phyloP scores from a whole-genome alignment of 129 eudicot genomes.

The Flaveria linearis region DNA sequence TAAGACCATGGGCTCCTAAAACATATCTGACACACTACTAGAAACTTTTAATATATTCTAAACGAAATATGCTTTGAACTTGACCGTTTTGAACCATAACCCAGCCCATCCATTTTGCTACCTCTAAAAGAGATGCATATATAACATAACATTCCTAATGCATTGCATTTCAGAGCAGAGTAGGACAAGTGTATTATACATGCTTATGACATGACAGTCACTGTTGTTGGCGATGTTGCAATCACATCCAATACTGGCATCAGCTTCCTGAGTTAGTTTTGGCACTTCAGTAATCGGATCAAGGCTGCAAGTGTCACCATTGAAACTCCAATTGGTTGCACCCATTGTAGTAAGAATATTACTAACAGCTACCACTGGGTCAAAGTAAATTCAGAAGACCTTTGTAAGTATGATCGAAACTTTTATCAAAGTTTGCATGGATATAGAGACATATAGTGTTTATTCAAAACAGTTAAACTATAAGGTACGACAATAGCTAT shows the following conservation, averaged over 20 bases:
- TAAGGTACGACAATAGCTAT: neutral
- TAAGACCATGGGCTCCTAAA: too few relatives aligned
- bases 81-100: neutral
- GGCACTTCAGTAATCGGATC: slow-evolving; percentile 47
- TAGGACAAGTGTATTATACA: slow-evolving; percentile 47
- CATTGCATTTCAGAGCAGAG: neutral
- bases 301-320: slow-evolving; percentile 52
- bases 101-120: neutral
- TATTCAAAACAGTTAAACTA: neutral
- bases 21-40: neutral
- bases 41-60: neutral
- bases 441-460: neutral
- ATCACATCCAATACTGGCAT: slow-evolving; percentile 50
- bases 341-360: slow-evolving; percentile 61
- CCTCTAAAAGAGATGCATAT: neutral
- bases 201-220: slow-evolving; percentile 58
- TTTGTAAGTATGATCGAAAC: slow-evolving; percentile 1
- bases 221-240: slow-evolving; percentile 49
- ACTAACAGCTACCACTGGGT: slow-evolving; percentile 54
- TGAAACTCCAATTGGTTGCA: slow-evolving; percentile 60
- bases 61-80: neutral
- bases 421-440: slow-evolving; percentile 18
- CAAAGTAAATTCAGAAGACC: slow-evolving; percentile 10
- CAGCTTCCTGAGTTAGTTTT: slow-evolving; percentile 30
- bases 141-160: neutral